These are phyloP conservation scores for Fusarium devonianum DNA, from an alignment of 2,329 filamentous ascomycete species.

Conservation along the genomic window DNA sequence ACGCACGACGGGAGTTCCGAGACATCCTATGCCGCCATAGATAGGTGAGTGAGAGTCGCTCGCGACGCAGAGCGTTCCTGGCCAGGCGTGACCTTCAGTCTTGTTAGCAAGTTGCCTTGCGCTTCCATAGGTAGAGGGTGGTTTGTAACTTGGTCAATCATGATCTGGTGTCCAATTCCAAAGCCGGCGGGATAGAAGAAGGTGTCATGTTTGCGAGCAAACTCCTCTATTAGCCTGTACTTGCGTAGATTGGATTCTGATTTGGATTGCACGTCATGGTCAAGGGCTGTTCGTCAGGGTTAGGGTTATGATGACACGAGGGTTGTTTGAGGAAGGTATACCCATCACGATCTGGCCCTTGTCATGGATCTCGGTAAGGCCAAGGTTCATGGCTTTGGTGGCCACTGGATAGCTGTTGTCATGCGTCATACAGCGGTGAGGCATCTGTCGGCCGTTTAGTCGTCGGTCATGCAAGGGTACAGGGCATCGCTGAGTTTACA, in stretches of 20 bases:
- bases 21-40: conserved; percentile 78
- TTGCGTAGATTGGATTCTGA: conserved; percentile 79
- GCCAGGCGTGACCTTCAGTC: conserved; percentile 75
- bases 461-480: neutral
- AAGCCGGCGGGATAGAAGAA: conserved; percentile 78
- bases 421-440: conserved; percentile 83
- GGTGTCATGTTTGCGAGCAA: conserved; percentile 78
- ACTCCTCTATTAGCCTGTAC: conserved; percentile 80
- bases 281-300: too few species aligned
- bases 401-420: conserved; percentile 82
- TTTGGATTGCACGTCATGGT: conserved; percentile 85
- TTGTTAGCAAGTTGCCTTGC: neutral
- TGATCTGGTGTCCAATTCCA: conserved; percentile 88
- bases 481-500: too few species aligned
- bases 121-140: neutral
- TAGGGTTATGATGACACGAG: too few species aligned
- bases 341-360: conserved; percentile 60
- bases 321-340: neutral
- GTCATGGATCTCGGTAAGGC: conserved; percentile 75
- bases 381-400: conserved; percentile 79
- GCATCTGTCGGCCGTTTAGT: conserved; percentile 47
- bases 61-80: conserved; percentile 80
- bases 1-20: conserved; percentile 80
- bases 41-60: conserved; percentile 80
- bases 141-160: conserved; percentile 46